phyloP scores from a whole-genome alignment of 2,329 filamentous ascomycete genomes.

The Amauroascus niger region DNA sequence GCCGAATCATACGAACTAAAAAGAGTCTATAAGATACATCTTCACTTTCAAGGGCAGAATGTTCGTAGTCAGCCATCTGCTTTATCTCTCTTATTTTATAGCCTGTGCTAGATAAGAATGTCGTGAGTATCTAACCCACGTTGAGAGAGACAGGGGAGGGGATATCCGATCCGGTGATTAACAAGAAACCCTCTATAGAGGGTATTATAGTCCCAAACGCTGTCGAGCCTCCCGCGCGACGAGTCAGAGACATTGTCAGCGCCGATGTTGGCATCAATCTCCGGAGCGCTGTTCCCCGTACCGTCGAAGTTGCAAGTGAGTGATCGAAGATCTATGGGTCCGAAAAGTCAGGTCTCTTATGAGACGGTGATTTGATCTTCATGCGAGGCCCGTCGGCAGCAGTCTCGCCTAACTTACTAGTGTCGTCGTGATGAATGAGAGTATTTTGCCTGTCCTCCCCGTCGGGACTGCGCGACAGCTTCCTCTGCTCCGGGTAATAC shows the following conservation, averaged over 20 bases:
- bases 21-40: neutral
- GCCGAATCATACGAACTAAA: neutral
- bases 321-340: neutral
- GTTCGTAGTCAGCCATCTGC: neutral
- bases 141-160: slow-evolving; percentile 21
- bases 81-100: neutral
- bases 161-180: slow-evolving; percentile 16
- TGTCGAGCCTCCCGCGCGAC: neutral
- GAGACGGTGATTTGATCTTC: slow-evolving; percentile 1
- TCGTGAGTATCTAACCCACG: slow-evolving; percentile 18
- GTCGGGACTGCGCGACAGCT: neutral
- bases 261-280: neutral
- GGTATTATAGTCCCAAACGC: neutral
- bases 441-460: slow-evolving; percentile 1
- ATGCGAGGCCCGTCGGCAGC: neutral
- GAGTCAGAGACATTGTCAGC: neutral
- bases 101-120: slow-evolving; percentile 1
- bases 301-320: neutral
- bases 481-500: slow-evolving; percentile 33
- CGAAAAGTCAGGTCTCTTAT: neutral
- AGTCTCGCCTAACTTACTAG: slow-evolving; percentile 6
- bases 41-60: neutral
- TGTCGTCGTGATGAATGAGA: neutral
- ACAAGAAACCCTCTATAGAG: slow-evolving; percentile 8
- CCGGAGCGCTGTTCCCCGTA: neutral